Evolutionary conservation across 768 basidiomycete species (phyloP), one percentile per base, ranked within the genome.

Genomic region (Russula dissimulans): DNA sequence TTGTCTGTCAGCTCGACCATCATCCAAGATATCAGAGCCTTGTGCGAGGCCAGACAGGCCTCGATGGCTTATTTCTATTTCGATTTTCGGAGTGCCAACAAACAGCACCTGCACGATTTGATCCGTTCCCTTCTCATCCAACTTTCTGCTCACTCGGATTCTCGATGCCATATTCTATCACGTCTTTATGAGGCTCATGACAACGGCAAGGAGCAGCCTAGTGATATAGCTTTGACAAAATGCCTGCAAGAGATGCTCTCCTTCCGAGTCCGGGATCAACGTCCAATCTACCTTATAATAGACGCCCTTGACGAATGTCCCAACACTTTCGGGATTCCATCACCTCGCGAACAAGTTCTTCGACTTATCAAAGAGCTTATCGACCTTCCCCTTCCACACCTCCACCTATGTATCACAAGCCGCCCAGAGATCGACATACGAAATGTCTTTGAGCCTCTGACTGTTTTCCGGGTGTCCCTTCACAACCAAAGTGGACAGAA

Each of bases 221-320:
- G 31, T n/a, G 54, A 41, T 12, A 8, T 2, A 8, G 31, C 1
- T 5, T 41, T 60, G 39, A 10, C 14, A 0, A 1, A 26, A 18
- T 55, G 46, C 17, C 29, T 60, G n/a, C 41, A 55, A 22, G 7
- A 49, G 4, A 60, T 60, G 52, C 18, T 60, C 32, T 17, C 38
- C 2, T 12, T 48, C 26, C 29, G 44, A 0, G 17, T 48, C 26
- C 29, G 52, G 0, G 12, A 22, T 18, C n/a, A 42, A 38, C 3
- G 3, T 29, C 43, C 36, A 0, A 44, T 34, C 12, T 59, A 59
- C 51, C 12, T 59, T 15, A 47, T 55, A 7, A 9, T 56, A 2
- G 59, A 60, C 29, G 59, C 46, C 0, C 39, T 60, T 7, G 59
- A 60, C 2, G 59, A 60, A 15, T 43, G 54, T n/a, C 46, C 59